Evolutionary conservation across 1,284 basidiomycete genomes (phyloP).

Genomic region (Calocybe gambosa): DNA sequence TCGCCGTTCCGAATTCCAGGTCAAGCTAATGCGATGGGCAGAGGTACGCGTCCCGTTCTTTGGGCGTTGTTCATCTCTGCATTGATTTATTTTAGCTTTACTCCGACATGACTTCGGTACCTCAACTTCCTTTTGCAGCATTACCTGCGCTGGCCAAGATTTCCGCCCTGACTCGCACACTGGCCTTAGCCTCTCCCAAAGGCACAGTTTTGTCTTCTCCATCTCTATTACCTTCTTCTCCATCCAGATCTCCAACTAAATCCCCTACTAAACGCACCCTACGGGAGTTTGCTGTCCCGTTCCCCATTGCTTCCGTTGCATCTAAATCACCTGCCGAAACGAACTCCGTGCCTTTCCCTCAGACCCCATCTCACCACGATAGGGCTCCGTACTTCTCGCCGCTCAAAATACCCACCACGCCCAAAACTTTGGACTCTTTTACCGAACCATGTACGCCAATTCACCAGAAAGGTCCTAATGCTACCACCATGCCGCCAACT

Average conservation of each 20-base stretch:
- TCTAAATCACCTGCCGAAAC: conserved; percentile 37
- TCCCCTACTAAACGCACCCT: conserved; percentile 41
- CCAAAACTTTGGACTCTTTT: conserved; percentile 26
- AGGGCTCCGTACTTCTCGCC: conserved; percentile 30
- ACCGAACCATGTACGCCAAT: conserved; percentile 59
- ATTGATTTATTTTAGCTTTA: conserved; percentile 40
- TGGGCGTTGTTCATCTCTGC: not conserved
- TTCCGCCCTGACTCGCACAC: conserved; percentile 59
- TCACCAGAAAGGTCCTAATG: conserved; percentile 50
- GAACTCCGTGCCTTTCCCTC: conserved; percentile 41
- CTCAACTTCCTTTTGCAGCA: conserved; percentile 57
- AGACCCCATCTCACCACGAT: conserved; percentile 42
- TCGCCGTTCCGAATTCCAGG: conserved; percentile 49
- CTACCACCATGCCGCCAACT: conserved; percentile 54
- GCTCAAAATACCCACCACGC: conserved; percentile 45
- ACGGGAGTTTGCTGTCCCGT: conserved; percentile 43
- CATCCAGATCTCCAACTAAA: conserved; percentile 29
- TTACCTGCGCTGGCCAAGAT: conserved; percentile 54
- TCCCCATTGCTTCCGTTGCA: conserved; percentile 35
- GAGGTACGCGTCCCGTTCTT: conserved; percentile 36
- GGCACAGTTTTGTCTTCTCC: conserved; percentile 35
- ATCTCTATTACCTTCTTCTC: conserved; percentile 41
- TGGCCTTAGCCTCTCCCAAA: conserved; percentile 70
- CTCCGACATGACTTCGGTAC: conserved; percentile 34
- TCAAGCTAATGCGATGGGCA: conserved; percentile 59